A percentile compares a stretch with the other conserved stretches of the same genome.
Evolutionary conservation across 2,329 filamentous ascomycete species (phyloP).

Genomic region (Cladosporium sp.): DNA sequence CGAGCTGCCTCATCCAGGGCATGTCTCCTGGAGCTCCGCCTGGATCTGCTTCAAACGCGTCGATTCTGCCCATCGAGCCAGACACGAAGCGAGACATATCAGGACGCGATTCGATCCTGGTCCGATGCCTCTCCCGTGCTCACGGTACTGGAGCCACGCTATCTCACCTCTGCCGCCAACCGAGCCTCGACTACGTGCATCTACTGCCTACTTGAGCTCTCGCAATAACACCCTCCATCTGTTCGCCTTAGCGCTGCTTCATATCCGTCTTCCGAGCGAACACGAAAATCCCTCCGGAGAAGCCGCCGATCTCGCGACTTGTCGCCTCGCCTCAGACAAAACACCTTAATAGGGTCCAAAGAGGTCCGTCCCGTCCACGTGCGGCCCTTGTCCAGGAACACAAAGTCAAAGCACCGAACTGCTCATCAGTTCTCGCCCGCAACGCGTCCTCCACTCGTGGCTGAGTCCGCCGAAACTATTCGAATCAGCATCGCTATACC

Average conservation of each 20-base stretch:
- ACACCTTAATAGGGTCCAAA: neutral
- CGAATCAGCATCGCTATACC: conserved; percentile 3
- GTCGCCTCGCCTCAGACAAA: neutral
- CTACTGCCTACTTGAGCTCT: conserved; percentile 1
- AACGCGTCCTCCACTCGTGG: conserved; percentile 6
- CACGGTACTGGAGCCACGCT: conserved; percentile 9
- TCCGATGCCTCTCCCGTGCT: neutral
- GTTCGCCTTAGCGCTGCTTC: conserved; percentile 15
- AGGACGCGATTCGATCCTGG: neutral
- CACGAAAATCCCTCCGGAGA: conserved; percentile 1
- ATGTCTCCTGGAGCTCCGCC: neutral
- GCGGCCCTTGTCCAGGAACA: conserved; percentile 6
- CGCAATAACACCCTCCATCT: neutral
- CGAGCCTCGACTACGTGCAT: conserved; percentile 6
- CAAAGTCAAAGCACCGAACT: neutral
- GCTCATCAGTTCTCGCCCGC: neutral
- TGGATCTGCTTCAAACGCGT: neutral
- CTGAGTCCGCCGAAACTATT: neutral
- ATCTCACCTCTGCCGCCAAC: conserved; percentile 9
- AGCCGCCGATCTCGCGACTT: conserved; percentile 4
- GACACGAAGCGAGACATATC: conserved; percentile 4
- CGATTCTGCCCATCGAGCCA: conserved; percentile 3
- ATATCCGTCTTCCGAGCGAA: conserved; percentile 14
- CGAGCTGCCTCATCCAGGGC: neutral
- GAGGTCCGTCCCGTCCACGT: conserved; percentile 4